phyloP scores from a whole-genome alignment of 2,329 filamentous ascomycete species.

The Aspergillus sp. region DNA sequence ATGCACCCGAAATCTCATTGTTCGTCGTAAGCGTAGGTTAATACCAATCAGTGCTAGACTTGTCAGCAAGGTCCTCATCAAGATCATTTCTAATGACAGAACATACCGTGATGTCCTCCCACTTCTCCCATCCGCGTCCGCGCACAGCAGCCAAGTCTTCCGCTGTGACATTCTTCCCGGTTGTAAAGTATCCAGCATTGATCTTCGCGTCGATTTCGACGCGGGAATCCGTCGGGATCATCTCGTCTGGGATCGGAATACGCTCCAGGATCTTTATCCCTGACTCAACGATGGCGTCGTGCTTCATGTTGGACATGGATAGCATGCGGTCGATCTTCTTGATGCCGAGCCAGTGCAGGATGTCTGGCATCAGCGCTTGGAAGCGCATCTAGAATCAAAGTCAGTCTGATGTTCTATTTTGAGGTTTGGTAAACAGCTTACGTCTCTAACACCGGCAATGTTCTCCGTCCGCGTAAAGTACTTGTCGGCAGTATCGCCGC shows the following conservation, averaged over 20 bases:
- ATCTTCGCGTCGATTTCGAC: constrained; percentile 99
- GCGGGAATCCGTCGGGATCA: constrained; percentile 90
- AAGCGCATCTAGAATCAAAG: constrained; percentile 74
- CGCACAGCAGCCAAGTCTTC: constrained; percentile 84
- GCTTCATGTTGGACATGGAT: constrained; percentile 85
- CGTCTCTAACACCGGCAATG: constrained; percentile 87
- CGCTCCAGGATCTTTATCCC: constrained; percentile 78
- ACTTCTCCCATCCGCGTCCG: constrained; percentile 85
- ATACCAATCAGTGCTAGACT: neutral
- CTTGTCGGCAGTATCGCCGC: constrained; percentile 43
- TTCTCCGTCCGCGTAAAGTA: constrained; percentile 99
- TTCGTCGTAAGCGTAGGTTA: neutral
- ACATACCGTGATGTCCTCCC: constrained; percentile 49
- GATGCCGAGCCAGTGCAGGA: constrained; percentile 96
- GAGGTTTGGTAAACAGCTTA: constrained; percentile 20
- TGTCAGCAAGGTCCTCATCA: neutral
- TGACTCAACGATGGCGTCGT: constrained; percentile 54
- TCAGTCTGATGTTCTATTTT: constrained; percentile 13
- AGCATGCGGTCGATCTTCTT: constrained; percentile 98
- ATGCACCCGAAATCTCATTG: neutral
- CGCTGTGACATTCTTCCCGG: constrained; percentile 83
- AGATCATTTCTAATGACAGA: neutral
- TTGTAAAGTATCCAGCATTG: constrained; percentile 84
- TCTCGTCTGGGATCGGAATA: constrained; percentile 86
- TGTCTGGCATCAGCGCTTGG: constrained; percentile 96